Base-by-base conservation (phyloP, 2,329 filamentous ascomycete species). In the Beauveria australis region DNA sequence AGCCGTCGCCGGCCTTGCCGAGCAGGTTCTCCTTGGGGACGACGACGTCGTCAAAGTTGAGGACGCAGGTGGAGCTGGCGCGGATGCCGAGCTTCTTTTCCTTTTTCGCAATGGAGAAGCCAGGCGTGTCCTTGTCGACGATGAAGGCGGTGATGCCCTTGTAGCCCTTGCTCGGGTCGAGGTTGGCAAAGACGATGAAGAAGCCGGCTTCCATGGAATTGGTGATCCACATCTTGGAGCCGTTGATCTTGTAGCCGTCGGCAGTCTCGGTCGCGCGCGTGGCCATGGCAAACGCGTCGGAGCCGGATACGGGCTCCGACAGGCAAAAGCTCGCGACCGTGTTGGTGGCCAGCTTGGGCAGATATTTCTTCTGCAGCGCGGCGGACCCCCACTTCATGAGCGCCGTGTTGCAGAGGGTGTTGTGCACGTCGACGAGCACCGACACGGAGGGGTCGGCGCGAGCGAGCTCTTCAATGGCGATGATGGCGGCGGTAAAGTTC, bases 151-250 rank as follows among this genome's bases (percentile, higher is more conserved):
- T 92, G 75, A 99, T 99, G 62, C 94, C 94, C 76, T 92, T 93
- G 82, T 99, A 97, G 58, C 92, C 93, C 78, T 93, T 92, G 77
- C 85, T 87, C 0, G 89, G 92, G 72, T 97, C 88, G 44, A 99
- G 80, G 77, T 97, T 99, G 70, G 94, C 94, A 72, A 99, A 99
- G 62, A 99, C 94, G 70, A 99, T 93, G 79, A 97, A 99, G 79
- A 97, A 88, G 63, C 87, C 86, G 22, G 94, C 89, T 78, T 99
- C 94, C 79, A 93, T 87, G 55, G 89, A 89, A 81, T 99, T 99
- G 65, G 94, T 99, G 76, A 99, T 99, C 94, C 94, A 99, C 94
- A 99, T 99, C 84, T 99, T 99, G 75, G 85, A 87, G 54, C 94
- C 94, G 63, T 85, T 89, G 75, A 99, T 89, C 76, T 82, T 87